These are phyloP conservation scores for Lactifluus subvellereus DNA, from an alignment of 768 basidiomycete genomes.

Conservation along the genomic window DNA sequence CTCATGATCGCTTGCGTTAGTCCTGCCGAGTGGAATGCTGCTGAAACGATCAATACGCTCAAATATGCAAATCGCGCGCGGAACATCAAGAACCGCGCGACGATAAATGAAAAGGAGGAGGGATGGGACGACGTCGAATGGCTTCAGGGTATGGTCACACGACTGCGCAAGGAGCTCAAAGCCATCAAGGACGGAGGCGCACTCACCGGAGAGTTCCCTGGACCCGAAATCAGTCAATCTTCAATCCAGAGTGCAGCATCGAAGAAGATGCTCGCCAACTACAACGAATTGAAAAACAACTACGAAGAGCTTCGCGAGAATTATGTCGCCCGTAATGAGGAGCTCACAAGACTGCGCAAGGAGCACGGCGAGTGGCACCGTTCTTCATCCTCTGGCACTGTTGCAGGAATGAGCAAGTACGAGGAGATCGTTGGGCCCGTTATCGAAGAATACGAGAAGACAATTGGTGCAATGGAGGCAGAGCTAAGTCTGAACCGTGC, in stretches of 20 bases:
- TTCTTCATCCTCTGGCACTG: constrained; percentile 48
- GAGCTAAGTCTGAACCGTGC: constrained; percentile 84
- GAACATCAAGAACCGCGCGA: constrained; percentile 94
- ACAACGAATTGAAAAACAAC: constrained; percentile 79
- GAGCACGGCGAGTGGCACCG: constrained; percentile 75
- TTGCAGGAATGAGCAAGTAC: constrained; percentile 62
- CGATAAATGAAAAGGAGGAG: constrained; percentile 89
- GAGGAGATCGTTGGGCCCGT: constrained; percentile 96
- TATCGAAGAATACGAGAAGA: constrained; percentile 98
- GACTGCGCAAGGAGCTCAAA: constrained; percentile 85
- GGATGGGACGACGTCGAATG: constrained; percentile 99
- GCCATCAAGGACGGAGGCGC: constrained; percentile 62
- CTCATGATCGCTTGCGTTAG: constrained; percentile 99
- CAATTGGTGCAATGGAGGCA: constrained; percentile 89
- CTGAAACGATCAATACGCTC: constrained; percentile 89
- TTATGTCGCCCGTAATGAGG: constrained; percentile 85
- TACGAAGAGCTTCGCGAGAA: constrained; percentile 80
- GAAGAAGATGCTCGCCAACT: constrained; percentile 72
- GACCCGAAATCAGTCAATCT: constrained; percentile 6
- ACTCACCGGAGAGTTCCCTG: constrained; percentile 23
- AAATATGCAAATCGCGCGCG: constrained; percentile 97
- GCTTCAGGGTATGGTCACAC: constrained; percentile 80
- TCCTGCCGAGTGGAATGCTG: constrained; percentile 91
- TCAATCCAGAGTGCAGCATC: constrained; percentile 41
- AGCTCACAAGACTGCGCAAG: constrained; percentile 71